Conservation (phyloP, 805 yeast species). For the Starmerella floricola region DNA sequence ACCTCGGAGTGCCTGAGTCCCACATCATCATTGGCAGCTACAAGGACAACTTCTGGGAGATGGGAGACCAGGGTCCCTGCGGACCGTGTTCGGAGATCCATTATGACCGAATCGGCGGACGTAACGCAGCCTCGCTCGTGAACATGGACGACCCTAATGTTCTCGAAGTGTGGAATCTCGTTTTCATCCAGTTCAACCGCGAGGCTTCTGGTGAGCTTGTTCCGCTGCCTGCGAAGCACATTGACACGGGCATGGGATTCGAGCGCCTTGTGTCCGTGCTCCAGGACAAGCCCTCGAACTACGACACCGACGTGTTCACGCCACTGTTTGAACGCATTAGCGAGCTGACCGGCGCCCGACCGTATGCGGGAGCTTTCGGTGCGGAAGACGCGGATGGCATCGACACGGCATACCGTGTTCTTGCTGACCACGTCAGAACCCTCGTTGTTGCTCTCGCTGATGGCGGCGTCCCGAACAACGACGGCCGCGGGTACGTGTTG, state of each 20-base stretch:
- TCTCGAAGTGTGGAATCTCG: conserved; percentile 94
- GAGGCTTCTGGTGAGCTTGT: conserved; percentile 73
- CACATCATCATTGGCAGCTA: conserved; percentile 88
- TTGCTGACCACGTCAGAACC: conserved; percentile 97
- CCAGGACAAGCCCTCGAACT: conserved; percentile 84
- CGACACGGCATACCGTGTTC: conserved; percentile 94
- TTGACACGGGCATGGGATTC: conserved; percentile 98
- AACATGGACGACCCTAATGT: conserved; percentile 98
- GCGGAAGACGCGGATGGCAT: conserved; percentile 85
- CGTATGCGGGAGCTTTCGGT: conserved; percentile 87
- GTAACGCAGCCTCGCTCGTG: conserved; percentile 84
- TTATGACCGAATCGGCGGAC: conserved; percentile 95
- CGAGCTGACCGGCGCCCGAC: conserved; percentile 85
- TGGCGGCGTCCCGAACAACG: conserved; percentile 99
- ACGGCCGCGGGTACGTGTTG: conserved; percentile 96
- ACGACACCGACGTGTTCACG: conserved; percentile 92
- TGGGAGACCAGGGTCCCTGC: conserved; percentile 99
- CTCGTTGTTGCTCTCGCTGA: conserved; percentile 91
- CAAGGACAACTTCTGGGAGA: conserved; percentile 97
- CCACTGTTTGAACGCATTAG: conserved; percentile 80
- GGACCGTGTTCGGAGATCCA: conserved; percentile 98
- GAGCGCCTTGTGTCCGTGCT: conserved; percentile 91
- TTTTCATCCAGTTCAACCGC: conserved; percentile 92
- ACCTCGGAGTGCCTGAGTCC: conserved; percentile 78
- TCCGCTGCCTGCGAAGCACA: conserved; percentile 83